phyloP scores from a whole-genome alignment of 805 yeast species.

The Komagataella kurtzmanii region DNA sequence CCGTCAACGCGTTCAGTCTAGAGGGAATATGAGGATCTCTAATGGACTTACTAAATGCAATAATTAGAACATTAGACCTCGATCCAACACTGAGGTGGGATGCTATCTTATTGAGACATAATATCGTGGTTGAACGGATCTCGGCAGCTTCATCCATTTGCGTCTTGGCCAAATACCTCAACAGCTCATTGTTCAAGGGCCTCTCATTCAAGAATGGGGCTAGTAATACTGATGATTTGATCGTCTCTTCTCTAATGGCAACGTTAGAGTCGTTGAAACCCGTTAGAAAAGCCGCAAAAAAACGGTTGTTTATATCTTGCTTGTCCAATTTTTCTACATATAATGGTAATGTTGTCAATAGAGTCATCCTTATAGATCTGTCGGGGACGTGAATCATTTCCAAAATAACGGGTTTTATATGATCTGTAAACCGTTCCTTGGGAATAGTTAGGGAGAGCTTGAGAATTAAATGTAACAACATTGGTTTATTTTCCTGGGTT shows the following conservation, averaged over 20 bases:
- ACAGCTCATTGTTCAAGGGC: conserved; percentile 75
- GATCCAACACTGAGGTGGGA: conserved; percentile 36
- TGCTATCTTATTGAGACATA: conserved; percentile 56
- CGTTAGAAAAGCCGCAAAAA: conserved; percentile 55
- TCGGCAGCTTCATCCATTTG: conserved; percentile 69
- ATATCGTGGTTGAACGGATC: conserved; percentile 65
- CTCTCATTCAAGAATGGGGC: conserved; percentile 59
- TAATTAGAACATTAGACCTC: conserved; percentile 64
- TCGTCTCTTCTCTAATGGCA: conserved; percentile 67
- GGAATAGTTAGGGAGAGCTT: conserved; percentile 19
- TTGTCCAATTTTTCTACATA: conserved; percentile 37
- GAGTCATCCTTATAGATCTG: conserved; percentile 61
- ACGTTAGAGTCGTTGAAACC: conserved; percentile 83
- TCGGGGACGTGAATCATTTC: conserved; percentile 54
- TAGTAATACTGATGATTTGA: conserved; percentile 45
- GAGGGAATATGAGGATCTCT: conserved; percentile 71
- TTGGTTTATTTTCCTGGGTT: conserved; percentile 13
- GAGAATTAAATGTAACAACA: conserved; percentile 26
- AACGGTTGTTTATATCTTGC: conserved; percentile 50
- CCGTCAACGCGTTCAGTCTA: conserved; percentile 61
- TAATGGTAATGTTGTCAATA: conserved; percentile 49
- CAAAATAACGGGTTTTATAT: conserved; percentile 50
- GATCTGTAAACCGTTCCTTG: conserved; percentile 21
- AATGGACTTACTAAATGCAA: conserved; percentile 76
- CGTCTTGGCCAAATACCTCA: conserved; percentile 68